Evolutionary conservation across 2,329 filamentous ascomycete genomes (phyloP).

Genomic region (Dissoconium aciculare): DNA sequence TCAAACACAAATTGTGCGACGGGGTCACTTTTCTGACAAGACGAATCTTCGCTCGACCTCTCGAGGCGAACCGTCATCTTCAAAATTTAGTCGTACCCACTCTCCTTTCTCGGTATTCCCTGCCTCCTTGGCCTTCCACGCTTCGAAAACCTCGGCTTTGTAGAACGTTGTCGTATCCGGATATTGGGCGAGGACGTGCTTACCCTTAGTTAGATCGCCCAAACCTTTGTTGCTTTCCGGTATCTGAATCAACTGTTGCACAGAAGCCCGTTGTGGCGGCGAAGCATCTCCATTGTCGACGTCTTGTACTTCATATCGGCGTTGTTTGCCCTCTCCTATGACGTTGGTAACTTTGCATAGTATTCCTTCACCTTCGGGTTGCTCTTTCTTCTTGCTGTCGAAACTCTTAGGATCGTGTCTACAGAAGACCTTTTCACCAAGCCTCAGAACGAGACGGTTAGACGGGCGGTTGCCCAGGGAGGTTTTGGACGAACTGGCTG

Average conservation of each 20-base stretch:
- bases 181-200: slow-evolving; percentile 36
- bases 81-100: slow-evolving; percentile 32
- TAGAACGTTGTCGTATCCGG: slow-evolving; percentile 41
- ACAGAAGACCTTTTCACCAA: slow-evolving; percentile 37
- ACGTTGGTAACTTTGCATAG: slow-evolving; percentile 36
- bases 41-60: slow-evolving; percentile 38
- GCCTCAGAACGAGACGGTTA: slow-evolving; percentile 21
- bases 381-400: slow-evolving; percentile 18
- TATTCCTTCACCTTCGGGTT: slow-evolving; percentile 36
- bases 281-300: slow-evolving; percentile 25
- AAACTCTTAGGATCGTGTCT: slow-evolving; percentile 26
- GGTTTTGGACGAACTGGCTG: slow-evolving; percentile 18
- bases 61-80: slow-evolving; percentile 35
- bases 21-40: slow-evolving; percentile 24
- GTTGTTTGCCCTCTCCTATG: slow-evolving; percentile 39
- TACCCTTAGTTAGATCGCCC: slow-evolving; percentile 27
- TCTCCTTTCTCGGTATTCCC: slow-evolving; percentile 19
- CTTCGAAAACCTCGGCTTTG: slow-evolving; percentile 34
- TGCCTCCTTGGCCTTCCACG: slow-evolving; percentile 27
- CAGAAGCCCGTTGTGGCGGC: slow-evolving; percentile 27
- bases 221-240: slow-evolving; percentile 27
- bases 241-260: slow-evolving; percentile 35
- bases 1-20: neutral
- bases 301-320: slow-evolving; percentile 39
- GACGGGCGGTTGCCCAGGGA: slow-evolving; percentile 12